Evolutionary conservation across 2,329 filamentous ascomycete species (phyloP), one percentile per base, ranked within the genome.

Genomic region (Sarocladiaceae sp.): DNA sequence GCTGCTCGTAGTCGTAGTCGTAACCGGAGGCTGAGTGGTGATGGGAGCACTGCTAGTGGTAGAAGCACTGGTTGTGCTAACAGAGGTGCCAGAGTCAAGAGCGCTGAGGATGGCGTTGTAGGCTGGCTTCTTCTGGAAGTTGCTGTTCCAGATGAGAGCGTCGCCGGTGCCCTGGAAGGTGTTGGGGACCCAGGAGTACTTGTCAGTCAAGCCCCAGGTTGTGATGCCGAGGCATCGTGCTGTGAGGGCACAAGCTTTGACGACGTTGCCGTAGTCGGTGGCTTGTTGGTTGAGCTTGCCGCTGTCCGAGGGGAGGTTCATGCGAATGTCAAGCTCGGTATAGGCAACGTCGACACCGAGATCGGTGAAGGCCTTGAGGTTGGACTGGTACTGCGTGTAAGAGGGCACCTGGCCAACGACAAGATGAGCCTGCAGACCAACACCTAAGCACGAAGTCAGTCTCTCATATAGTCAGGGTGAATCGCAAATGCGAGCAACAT

Each of bases 351-450:
- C 81, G 4, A 82, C 65, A 4, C 73, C 74, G 2, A 79, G 71
- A 1, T 69, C 66, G n/a, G 73, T 71, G 67, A 80, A 85, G 36
- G 73, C 67, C 46, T 69, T 60, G 51, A 83, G 75, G n/a, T 74
- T 72, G 0, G 70, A 67, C 31, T 69, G 67, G 40, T 79, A 70
- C n/a, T 68, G 65, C 35, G 68, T 66, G 57, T 74, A 71, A 36
- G 63, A 66, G 0, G 80, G 76, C 1, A 77, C 73, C n/a, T 63
- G 59, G 59, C 80, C 78, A 8, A 79, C 77, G 52, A 80, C 77
- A 50, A 85, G 75, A 64, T 87, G 83, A 4, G 70, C 75, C 62
- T 87, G 82, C 58, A 85, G 70, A 15, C 83, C 83, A 4, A 86
- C 73, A 50, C 82, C 82, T 48, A 4, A 10, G 7, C 10, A 17